Base-by-base conservation (phyloP, 129 eudicot genomes). In the Glebionis coronaria region DNA sequence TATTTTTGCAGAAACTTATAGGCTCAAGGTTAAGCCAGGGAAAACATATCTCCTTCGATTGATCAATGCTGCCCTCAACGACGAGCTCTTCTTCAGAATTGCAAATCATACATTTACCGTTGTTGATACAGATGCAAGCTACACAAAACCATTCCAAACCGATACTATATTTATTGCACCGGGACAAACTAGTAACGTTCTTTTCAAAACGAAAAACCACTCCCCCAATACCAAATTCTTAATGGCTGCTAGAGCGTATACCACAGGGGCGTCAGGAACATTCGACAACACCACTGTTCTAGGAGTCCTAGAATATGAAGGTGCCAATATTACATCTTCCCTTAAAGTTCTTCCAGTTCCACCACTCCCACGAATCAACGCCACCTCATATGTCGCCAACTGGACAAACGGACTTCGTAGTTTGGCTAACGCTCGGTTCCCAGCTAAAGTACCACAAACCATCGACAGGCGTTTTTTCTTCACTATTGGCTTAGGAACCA, bases 31-130 rank as follows among this genome's bases (percentile, higher is more conserved):
- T 64, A 78, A 85, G 78, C 93, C 96, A 0, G 82, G 83, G 12
- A 88, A 85, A 52, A 88, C 95, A 2, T 84, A 88, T 69, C 88
- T 88, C 25, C 86, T 88, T 27, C 86, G 96, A 12, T 10, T 85
- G 0, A 80, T 88, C 88, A 85, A 88, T 54, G 84, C 86, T 69
- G 95, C 95, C 65, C 81, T 84, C 82, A 88, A 88, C 44, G 91
- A 82, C 38, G 91, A 88, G 7, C 87, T 88, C 47, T 83, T 88
- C 63, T 88, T 83, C 78, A 71, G 65, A 42, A 81, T 83, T 8
- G 69, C 90, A 1, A 81, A 83, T 79, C 96, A 88, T 68, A 75
- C 96, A 11, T 56, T 88, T 46, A 88, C 80, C 0, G 75, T 85
- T 3, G 85, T 85, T 0, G 96, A 79, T 31, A 82, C 87, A 0